These are phyloP conservation scores for Sporopachydermia cereana DNA, from an alignment of 1,139 yeast species.

Conservation along the genomic window DNA sequence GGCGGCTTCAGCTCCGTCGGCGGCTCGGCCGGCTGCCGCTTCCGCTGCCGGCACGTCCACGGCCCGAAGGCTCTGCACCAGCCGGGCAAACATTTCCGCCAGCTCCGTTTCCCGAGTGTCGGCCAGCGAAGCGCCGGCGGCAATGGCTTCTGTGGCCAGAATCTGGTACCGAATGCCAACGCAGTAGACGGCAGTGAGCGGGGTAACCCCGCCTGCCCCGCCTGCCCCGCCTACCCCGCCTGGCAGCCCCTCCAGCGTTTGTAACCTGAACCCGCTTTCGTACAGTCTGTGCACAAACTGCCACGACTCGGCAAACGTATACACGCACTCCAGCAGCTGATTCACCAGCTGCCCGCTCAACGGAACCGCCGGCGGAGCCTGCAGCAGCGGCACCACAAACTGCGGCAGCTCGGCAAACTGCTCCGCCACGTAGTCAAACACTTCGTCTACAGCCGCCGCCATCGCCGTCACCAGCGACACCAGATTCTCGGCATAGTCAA, in stretches of 20 bases:
- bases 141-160: constrained; percentile 40
- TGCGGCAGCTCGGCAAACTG: constrained; percentile 22
- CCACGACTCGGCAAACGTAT: neutral
- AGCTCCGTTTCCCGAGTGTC: constrained; percentile 9
- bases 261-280: neutral
- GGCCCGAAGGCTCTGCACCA: constrained; percentile 9
- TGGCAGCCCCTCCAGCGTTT: neutral
- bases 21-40: neutral
- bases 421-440: constrained; percentile 39
- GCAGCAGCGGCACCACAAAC: constrained; percentile 13
- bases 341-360: constrained; percentile 4
- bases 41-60: constrained; percentile 7
- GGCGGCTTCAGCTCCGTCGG: neutral
- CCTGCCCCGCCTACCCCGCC: neutral
- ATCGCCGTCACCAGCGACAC: constrained; percentile 58
- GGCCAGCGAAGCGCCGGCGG: constrained; percentile 19
- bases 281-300: constrained; percentile 13
- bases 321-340: constrained; percentile 10
- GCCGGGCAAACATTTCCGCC: constrained; percentile 8
- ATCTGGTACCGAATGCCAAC: constrained; percentile 15
- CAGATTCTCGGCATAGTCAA: constrained; percentile 64
- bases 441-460: constrained; percentile 51
- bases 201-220: constrained; percentile 9
- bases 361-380: neutral
- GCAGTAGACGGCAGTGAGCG: constrained; percentile 12